Evolutionary conservation across 2,329 filamentous ascomycete species (phyloP).

Genomic region (Colletotrichum sp.): DNA sequence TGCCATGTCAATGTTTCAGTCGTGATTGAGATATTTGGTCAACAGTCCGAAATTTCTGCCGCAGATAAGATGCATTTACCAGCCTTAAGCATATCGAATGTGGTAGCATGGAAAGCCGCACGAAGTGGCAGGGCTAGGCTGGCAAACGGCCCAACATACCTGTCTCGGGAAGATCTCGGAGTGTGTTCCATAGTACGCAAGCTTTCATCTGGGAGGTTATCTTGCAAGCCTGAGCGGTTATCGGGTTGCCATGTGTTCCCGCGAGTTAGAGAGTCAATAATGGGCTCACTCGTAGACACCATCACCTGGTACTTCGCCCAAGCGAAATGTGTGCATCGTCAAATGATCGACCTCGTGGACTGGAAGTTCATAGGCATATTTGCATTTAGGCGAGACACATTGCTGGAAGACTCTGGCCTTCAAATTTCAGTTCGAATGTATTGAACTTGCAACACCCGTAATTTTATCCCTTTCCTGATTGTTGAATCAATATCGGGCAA

Average conservation of each 20-base stretch:
- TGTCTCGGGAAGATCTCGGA: background rate
- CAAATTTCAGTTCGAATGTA: background rate
- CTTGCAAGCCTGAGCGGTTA: background rate
- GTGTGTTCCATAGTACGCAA: background rate
- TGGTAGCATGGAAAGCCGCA: background rate
- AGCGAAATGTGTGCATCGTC: background rate
- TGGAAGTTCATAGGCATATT: background rate
- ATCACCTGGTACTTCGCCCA: background rate
- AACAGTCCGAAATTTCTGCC: background rate
- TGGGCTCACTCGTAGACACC: background rate
- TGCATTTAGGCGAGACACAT: background rate
- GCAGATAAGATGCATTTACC: background rate
- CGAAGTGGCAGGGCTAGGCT: background rate
- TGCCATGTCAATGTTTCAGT: background rate
- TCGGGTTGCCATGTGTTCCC: background rate
- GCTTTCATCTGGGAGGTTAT: background rate
- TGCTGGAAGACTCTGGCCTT: background rate
- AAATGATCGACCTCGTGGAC: background rate
- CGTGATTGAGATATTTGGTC: background rate
- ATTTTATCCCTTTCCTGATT: rapidly evolving
- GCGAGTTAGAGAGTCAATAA: background rate
- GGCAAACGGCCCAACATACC: background rate
- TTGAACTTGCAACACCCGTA: rapidly evolving
- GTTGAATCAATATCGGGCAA: background rate
- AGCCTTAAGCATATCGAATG: background rate